These are phyloP conservation scores for Colletotrichum cereale DNA, from an alignment of 2,329 filamentous ascomycete genomes.

Conservation along the genomic window DNA sequence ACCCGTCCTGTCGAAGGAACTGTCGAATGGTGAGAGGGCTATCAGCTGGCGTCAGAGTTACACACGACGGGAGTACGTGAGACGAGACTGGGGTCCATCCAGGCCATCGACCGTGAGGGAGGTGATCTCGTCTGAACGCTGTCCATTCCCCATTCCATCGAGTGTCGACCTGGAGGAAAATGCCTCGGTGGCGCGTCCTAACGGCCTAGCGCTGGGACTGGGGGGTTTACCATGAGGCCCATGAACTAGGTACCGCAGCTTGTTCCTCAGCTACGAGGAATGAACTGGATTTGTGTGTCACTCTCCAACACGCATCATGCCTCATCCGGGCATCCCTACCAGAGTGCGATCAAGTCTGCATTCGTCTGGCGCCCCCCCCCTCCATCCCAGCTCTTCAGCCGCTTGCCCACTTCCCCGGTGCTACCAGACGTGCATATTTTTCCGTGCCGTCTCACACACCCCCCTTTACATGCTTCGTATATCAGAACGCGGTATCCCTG, in stretches of 20 bases:
- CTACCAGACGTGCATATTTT: background rate
- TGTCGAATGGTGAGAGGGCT: too few relatives aligned
- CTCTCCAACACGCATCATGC: conserved; percentile 8
- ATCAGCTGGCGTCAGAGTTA: background rate
- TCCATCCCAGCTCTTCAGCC: background rate
- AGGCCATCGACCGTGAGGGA: background rate
- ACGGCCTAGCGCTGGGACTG: conserved; percentile 17
- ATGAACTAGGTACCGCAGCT: background rate
- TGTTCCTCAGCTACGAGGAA: conserved; percentile 8
- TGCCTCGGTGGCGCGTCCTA: conserved; percentile 13
- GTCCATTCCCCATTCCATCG: conserved; percentile 16
- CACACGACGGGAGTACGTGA: background rate
- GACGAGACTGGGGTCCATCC: background rate
- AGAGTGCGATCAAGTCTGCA: conserved; percentile 10
- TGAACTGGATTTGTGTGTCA: background rate
- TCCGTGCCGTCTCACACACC: background rate
- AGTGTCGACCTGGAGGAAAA: background rate
- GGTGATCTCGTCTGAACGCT: background rate
- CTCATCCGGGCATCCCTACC: conserved; percentile 20
- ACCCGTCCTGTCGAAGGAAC: background rate
- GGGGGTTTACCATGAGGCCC: conserved; percentile 10
- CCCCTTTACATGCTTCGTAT: background rate
- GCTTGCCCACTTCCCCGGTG: background rate
- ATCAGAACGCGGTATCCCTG: conserved; percentile 16
- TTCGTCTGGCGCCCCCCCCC: too few relatives aligned